Evolutionary conservation across 2,329 filamentous ascomycete genomes (phyloP).

Genomic region (Nemania diffusa): DNA sequence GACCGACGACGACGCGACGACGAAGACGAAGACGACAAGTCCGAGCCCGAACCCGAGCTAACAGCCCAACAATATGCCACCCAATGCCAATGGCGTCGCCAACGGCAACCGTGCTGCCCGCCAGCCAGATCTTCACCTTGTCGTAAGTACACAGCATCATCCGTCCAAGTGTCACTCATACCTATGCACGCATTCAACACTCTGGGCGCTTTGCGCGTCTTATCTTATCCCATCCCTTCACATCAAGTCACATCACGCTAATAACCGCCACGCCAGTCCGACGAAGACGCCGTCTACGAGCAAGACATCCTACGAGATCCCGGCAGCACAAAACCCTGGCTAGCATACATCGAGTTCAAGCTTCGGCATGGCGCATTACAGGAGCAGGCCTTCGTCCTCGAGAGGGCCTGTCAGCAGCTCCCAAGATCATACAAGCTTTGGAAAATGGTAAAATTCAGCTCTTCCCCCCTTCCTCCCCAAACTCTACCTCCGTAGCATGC

Average conservation of each 20-base stretch:
- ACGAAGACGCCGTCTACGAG: conserved; percentile 95
- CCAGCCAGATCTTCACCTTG: conserved; percentile 60
- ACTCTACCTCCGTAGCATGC: conserved; percentile 23
- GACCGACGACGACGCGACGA: conserved; percentile 34
- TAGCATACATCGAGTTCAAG: conserved; percentile 94
- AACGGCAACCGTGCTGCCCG: conserved; percentile 49
- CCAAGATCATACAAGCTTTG: conserved; percentile 97
- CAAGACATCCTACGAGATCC: conserved; percentile 91
- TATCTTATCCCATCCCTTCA: neutral
- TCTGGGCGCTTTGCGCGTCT: neutral
- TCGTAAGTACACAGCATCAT: conserved; percentile 51
- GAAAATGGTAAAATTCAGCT: conserved; percentile 76
- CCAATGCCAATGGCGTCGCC: conserved; percentile 47
- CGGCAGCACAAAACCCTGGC: conserved; percentile 90
- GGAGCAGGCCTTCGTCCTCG: conserved; percentile 88
- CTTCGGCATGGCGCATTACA: conserved; percentile 82
- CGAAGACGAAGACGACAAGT: conserved; percentile 17
- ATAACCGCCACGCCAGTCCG: conserved; percentile 65
- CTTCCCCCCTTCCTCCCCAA: conserved; percentile 34
- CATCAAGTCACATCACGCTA: conserved; percentile 30
- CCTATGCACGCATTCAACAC: neutral
- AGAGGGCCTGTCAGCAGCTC: conserved; percentile 88
- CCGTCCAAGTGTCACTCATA: neutral
- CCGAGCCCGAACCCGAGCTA: neutral
- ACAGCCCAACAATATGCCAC: conserved; percentile 45